These are phyloP conservation scores for Hypoxylon fuscum DNA, from an alignment of 495 filamentous ascomycete species.

Conservation along the genomic window DNA sequence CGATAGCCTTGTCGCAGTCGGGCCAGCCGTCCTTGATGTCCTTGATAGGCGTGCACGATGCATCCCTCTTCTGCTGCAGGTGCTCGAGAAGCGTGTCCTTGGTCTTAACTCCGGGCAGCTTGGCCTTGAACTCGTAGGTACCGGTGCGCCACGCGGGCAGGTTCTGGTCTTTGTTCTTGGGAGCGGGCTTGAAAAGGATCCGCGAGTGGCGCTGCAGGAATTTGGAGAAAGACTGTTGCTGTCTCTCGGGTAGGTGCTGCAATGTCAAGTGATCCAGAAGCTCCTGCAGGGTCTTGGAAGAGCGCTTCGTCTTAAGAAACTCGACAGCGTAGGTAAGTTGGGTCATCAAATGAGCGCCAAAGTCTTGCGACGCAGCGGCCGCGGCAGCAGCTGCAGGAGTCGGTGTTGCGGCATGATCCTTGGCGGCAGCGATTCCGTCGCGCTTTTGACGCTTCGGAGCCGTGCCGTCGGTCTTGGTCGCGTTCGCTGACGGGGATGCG, in stretches of 20 bases:
- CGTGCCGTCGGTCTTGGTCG: constrained; percentile 35
- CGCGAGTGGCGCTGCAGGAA: constrained; percentile 69
- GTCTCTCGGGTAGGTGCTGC: constrained; percentile 56
- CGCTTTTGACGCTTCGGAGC: constrained; percentile 44
- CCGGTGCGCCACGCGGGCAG: constrained; percentile 61
- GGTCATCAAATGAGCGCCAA: constrained; percentile 80
- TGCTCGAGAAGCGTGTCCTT: constrained; percentile 78
- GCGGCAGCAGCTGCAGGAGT: constrained; percentile 55
- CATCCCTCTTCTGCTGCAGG: constrained; percentile 82
- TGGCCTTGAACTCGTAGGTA: constrained; percentile 80
- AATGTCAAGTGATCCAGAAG: constrained; percentile 80
- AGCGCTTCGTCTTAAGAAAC: constrained; percentile 80
- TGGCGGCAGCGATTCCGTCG: constrained; percentile 25
- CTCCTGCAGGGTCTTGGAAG: constrained; percentile 73
- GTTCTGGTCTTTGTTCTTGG: constrained; percentile 60
- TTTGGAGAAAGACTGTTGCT: constrained; percentile 55
- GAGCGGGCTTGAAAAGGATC: constrained; percentile 72
- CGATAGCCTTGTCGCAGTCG: constrained; percentile 78
- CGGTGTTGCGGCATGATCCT: constrained; percentile 50
- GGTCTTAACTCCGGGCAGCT: constrained; percentile 76
- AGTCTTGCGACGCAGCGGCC: constrained; percentile 72
- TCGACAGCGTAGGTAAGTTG: constrained; percentile 84
- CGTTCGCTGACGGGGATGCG: constrained; percentile 15
- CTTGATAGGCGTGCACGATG: constrained; percentile 79
- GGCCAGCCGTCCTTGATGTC: constrained; percentile 96